These are phyloP conservation scores for Gyrodon lividus DNA, from an alignment of 768 basidiomycete species.

Conservation along the genomic window DNA sequence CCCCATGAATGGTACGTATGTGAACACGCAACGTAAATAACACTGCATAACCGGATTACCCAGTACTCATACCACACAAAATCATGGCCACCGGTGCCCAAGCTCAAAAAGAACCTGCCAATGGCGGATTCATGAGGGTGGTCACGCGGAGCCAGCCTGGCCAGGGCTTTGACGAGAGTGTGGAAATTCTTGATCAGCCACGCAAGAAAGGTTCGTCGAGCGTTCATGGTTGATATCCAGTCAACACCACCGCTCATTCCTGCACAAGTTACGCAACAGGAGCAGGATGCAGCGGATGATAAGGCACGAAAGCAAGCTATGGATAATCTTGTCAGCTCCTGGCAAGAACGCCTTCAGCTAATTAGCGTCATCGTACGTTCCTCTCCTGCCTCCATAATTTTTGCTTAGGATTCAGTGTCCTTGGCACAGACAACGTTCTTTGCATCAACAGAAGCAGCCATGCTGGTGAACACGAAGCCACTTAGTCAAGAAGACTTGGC, in stretches of 20 bases:
- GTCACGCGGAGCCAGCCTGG: conserved; percentile 12
- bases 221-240: neutral
- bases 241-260: neutral
- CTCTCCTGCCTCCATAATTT: neutral
- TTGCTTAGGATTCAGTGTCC: neutral
- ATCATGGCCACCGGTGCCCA: conserved; percentile 12
- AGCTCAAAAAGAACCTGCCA: conserved; percentile 19
- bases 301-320: conserved; percentile 43
- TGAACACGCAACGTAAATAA: neutral
- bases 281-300: conserved; percentile 50
- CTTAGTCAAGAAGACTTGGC: conserved; percentile 8
- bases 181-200: neutral
- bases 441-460: conserved; percentile 54
- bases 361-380: conserved; percentile 55
- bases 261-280: conserved; percentile 42
- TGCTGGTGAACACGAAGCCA: conserved; percentile 46
- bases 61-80: conserved; percentile 11
- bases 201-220: conserved; percentile 20
- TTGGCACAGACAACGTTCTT: conserved; percentile 56
- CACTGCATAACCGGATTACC: neutral
- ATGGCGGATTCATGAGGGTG: conserved; percentile 20
- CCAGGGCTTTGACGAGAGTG: conserved; percentile 17
- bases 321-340: conserved; percentile 54
- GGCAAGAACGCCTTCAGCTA: conserved; percentile 62
- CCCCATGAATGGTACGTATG: conserved; percentile 7